A percentile compares a stretch with the other conserved stretches of the same genome.
Evolutionary conservation across 352 stramenopile genomes (phyloP).

Genomic region (Pilasporangium apinafurcum): DNA sequence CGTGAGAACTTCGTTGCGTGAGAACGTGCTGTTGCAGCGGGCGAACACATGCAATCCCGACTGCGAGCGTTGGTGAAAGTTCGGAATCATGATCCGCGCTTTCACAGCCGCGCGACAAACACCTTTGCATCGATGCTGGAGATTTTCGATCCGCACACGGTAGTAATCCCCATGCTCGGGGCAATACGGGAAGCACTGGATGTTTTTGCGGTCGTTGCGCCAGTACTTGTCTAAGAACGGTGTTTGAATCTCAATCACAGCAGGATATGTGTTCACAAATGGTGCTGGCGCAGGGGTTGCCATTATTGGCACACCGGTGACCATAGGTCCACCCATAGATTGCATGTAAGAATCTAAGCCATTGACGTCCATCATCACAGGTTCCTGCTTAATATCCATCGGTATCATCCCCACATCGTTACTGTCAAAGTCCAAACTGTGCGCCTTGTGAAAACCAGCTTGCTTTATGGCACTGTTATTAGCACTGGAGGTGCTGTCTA

Average conservation of each 20-base stretch:
- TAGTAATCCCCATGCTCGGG: constrained; percentile 89
- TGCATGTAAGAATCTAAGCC: constrained; percentile 49
- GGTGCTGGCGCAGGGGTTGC: constrained; percentile 6
- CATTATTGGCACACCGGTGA: constrained; percentile 7
- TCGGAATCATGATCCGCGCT: constrained; percentile 54
- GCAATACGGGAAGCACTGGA: constrained; percentile 89
- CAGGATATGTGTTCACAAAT: constrained; percentile 19
- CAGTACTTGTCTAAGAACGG: constrained; percentile 88
- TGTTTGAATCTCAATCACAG: constrained; percentile 72
- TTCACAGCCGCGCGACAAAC: constrained; percentile 80
- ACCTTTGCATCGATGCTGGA: constrained; percentile 79
- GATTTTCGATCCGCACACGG: constrained; percentile 78
- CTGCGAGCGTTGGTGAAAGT: constrained; percentile 21
- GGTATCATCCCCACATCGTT: constrained; percentile 21
- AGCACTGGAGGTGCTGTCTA: neutral
- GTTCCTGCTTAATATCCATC: constrained; percentile 35
- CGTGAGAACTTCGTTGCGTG: constrained; percentile 45
- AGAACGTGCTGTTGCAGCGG: constrained; percentile 83
- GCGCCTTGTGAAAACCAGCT: constrained; percentile 53
- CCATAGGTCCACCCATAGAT: too few relatives aligned
- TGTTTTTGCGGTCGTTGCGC: constrained; percentile 90
- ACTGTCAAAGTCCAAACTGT: constrained; percentile 71
- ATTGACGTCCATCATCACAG: constrained; percentile 35
- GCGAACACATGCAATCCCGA: constrained; percentile 53
- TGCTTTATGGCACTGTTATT: constrained; percentile 4